These are phyloP conservation scores for Lecanoromycetidae sp. DNA, from an alignment of 2,329 filamentous ascomycete genomes.

Conservation along the genomic window DNA sequence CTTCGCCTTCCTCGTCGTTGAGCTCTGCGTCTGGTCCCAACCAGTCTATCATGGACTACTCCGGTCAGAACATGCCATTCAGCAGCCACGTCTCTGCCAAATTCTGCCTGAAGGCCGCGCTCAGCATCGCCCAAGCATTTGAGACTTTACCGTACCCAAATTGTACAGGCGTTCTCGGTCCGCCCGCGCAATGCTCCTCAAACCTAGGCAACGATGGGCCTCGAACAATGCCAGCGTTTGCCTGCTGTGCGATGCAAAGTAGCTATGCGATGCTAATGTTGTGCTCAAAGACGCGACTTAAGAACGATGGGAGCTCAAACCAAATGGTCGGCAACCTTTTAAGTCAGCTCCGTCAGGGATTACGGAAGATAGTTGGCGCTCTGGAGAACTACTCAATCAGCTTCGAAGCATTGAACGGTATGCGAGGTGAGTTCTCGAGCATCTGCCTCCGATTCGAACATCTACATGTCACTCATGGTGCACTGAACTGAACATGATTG, in stretches of 20 bases:
- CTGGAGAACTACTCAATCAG: slow-evolving; percentile 31
- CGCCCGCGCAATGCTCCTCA: slow-evolving; percentile 2
- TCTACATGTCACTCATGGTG: background rate
- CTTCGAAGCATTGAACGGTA: slow-evolving; percentile 33
- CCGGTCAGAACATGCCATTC: slow-evolving; percentile 29
- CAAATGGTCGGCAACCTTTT: slow-evolving; percentile 23
- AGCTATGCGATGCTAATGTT: slow-evolving; percentile 37
- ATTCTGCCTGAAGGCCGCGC: slow-evolving; percentile 30
- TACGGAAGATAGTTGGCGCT: slow-evolving; percentile 28
- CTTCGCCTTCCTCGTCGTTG: slow-evolving; percentile 22
- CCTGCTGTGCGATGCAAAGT: slow-evolving; percentile 36
- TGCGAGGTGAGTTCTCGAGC: slow-evolving; percentile 32
- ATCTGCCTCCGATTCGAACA: too few species aligned
- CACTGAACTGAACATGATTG: background rate
- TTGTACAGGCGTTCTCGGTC: slow-evolving; percentile 15
- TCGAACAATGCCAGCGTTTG: slow-evolving; percentile 36
- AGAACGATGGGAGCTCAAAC: slow-evolving; percentile 22
- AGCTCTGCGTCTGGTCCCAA: slow-evolving; percentile 25
- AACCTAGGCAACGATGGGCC: slow-evolving; percentile 21
- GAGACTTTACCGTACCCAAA: slow-evolving; percentile 29
- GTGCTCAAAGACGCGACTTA: slow-evolving; percentile 31
- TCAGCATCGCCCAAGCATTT: slow-evolving; percentile 33
- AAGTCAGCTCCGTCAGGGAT: slow-evolving; percentile 28
- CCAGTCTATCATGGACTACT: slow-evolving; percentile 19
- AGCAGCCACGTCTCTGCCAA: slow-evolving; percentile 31